Base-by-base conservation (phyloP, 345 rosid genomes). In the Zanthoxylum bungeanum region DNA sequence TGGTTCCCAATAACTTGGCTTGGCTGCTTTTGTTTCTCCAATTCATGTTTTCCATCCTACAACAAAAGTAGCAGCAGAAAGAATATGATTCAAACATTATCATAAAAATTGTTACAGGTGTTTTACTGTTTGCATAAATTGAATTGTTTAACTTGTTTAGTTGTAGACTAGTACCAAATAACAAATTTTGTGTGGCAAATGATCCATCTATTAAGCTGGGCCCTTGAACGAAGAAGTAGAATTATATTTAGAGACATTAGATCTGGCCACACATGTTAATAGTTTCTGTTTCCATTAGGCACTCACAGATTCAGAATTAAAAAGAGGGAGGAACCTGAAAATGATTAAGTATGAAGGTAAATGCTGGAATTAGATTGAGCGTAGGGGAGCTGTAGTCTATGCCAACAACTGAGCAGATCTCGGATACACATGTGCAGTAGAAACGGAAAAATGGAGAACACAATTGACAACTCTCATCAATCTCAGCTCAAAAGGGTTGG, bases 31-130 rank as follows among this genome's bases (percentile, higher is more conserved):
- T 72, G 76, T 73, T 81, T 79, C 82, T 79, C 79, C 79, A 69
- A 52, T 80, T 73, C 1, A 88, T 77, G 44, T 75, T 85, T 76
- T 92, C 98, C 89, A 92, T 81, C 78, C 97, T 92, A 68, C 31
- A 34, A 40, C 21, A n/a, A 66, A 9, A 30, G 22, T 62, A 24
- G 19, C 9, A 24, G 17, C 2, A 39, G 21, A 22, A 40, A 40
- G 50, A 8, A 60, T n/a, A 36, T 17, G 0, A 16, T 60, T 60
- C 14, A 21, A 34, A 1, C 7, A 34, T 12, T 42, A 11, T 12
- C 17, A 42, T 12, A 42, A 52, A n/a, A n/a, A n/a, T n/a, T n/a
- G n/a, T n/a, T n/a, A n/a, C n/a, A n/a, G n/a, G n/a, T n/a, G n/a
- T n/a, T n/a, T n/a, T n/a, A n/a, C n/a, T n/a, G n/a, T n/a, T n/a